Evolutionary conservation across 257 asterid species (phyloP).

Genomic region (Buddleja alternifolia): DNA sequence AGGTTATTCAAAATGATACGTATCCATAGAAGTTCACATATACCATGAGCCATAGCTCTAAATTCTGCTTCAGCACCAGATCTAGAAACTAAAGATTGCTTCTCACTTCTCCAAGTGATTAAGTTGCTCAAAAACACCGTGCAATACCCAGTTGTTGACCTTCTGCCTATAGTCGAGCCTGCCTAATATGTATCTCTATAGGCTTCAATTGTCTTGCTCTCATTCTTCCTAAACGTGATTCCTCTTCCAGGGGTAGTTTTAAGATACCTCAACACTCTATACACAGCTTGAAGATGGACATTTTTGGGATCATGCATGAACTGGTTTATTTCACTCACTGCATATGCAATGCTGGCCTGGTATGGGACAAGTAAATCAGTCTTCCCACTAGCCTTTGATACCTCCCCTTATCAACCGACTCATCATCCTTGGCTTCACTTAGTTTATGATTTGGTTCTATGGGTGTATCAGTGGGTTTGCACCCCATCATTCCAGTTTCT

Average conservation of each 20-base stretch:
- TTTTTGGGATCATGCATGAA: neutral
- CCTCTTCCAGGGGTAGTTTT: too few relatives aligned
- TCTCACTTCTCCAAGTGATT: neutral
- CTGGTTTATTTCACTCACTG: neutral
- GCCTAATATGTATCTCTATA: neutral
- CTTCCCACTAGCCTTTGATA: neutral
- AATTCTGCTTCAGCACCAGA: too few relatives aligned
- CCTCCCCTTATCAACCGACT: too few relatives aligned
- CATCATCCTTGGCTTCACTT: too few relatives aligned
- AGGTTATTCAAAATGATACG: neutral
- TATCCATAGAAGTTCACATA: too few relatives aligned
- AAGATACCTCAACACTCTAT: too few relatives aligned
- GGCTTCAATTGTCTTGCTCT: neutral
- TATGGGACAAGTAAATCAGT: neutral
- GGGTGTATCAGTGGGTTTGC: too few relatives aligned
- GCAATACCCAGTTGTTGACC: neutral
- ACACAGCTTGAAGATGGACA: neutral
- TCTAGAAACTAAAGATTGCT: neutral
- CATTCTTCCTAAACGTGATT: neutral
- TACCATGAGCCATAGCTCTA: too few relatives aligned
- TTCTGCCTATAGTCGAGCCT: neutral
- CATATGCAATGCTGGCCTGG: neutral
- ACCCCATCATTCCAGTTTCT: too few relatives aligned
- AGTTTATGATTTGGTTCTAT: too few relatives aligned
- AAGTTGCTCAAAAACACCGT: neutral